Evolutionary conservation across 495 filamentous ascomycete genomes (phyloP), one percentile per base, ranked within the genome.

Genomic region (Elasticomyces elasticus): DNA sequence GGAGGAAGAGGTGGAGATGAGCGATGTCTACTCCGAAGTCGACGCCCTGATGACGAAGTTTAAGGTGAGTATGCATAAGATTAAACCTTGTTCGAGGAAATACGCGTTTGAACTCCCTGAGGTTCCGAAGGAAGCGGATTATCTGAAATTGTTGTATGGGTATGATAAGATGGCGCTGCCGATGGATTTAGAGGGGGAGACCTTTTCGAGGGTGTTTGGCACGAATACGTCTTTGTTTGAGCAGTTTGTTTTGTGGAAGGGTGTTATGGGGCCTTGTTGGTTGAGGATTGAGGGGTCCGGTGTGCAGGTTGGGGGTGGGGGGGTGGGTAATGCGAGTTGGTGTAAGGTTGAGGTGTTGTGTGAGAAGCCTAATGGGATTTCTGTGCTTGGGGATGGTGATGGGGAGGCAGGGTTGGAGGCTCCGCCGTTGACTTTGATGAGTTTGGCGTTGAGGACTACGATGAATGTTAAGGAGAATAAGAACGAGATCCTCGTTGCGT

Each of bases 191-290:
- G 79, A 73, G 54, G 92, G 94, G 19, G 83, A 94, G 65, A 96
- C 94, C 0, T 98, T 89, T 66, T 97, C 94, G 3, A 84, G 86
- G 47, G 88, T 94, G 38, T 98, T 98, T 57, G 94, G 92, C 40
- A 85, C 87, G 41, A 95, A 94, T 64, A 98, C 92, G 0, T 81
- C 87, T 1, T 74, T 97, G 0, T 98, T 98, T 59, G 92, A 98
- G 63, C 92, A 98, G 62, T 98, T 98, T 63, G 94, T 96, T 13
- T 76, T 98, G 12, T 96, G 89, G 86, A 95, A 94, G 69, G 89
- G 91, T 58, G 86, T 98, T 54, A 97, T 94, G 89, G 92, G 92
- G 0, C 92, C 92, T 11, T 98, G 94, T 71, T 98, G 92, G 92
- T 76, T 98, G 17, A 86, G 80, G 64, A 89, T 98, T 52, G 77